Conservation (phyloP, 225 moss, liverwort and hornwort species). For the Polytrichum commune region DNA sequence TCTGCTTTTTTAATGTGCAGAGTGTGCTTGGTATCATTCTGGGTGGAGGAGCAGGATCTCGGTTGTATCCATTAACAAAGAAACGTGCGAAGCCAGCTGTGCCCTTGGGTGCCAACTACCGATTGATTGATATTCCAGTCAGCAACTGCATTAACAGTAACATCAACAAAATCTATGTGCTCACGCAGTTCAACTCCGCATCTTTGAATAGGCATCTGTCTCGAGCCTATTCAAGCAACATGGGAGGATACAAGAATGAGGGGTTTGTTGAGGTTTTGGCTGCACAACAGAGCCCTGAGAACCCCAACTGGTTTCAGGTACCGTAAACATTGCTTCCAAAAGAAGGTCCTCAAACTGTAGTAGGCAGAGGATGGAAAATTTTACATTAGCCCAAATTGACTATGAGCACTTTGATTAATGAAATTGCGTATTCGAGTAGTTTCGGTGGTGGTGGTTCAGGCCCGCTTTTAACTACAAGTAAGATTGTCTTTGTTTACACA, state of each 20-base stretch:
- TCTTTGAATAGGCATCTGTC: conserved; percentile 83
- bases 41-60: conserved; percentile 73
- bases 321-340: no score
- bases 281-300: conserved; percentile 72
- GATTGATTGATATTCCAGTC: conserved; percentile 81
- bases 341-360: no score
- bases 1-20: not conserved
- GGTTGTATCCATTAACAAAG: conserved; percentile 78
- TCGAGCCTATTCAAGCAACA: conserved; percentile 65
- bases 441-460: no score
- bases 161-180: conserved; percentile 79
- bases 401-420: no score
- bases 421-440: no score
- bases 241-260: conserved; percentile 81
- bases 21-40: conserved; percentile 82
- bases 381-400: no score
- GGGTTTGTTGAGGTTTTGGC: conserved; percentile 93
- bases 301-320: conserved; percentile 76
- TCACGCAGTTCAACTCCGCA: conserved; percentile 87
- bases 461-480: no score
- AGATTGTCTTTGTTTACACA: no score
- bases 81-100: conserved; percentile 85
- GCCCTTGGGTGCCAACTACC: conserved; percentile 79
- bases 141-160: conserved; percentile 96
- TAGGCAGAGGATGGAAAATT: no score